Evolutionary conservation across 768 basidiomycete species (phyloP).

Genomic region (Tricholoma hemisulphureum): DNA sequence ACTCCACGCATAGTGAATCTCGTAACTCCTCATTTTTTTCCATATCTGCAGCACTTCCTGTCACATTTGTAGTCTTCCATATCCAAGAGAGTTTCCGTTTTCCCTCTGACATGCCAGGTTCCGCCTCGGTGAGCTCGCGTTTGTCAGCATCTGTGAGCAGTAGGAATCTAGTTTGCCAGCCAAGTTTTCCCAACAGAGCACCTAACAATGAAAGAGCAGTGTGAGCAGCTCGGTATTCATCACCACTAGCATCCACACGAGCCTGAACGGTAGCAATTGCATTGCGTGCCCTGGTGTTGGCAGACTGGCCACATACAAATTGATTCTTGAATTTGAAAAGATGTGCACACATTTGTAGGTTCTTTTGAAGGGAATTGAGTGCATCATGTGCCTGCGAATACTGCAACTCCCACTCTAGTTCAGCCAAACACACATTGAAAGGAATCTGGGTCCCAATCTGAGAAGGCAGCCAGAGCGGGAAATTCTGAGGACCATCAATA

Average conservation of each 20-base stretch:
- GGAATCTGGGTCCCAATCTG: neutral
- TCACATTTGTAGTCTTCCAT: slow-evolving; percentile 7
- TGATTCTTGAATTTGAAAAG: slow-evolving; percentile 12
- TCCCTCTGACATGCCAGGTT: slow-evolving; percentile 8
- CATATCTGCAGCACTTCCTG: neutral
- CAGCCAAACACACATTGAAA: neutral
- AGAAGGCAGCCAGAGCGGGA: no score
- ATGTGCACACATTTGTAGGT: slow-evolving; percentile 7
- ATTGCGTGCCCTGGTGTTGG: slow-evolving; percentile 5
- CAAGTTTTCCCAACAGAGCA: neutral
- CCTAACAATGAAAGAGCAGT: slow-evolving; percentile 2
- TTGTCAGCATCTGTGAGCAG: slow-evolving; percentile 12
- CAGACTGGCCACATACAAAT: slow-evolving; percentile 6
- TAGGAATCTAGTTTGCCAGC: slow-evolving; percentile 4
- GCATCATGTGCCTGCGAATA: slow-evolving; percentile 12
- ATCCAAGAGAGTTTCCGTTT: slow-evolving; percentile 14
- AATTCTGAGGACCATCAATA: no score
- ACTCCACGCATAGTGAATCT: slow-evolving; percentile 17
- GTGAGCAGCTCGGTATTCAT: slow-evolving; percentile 10
- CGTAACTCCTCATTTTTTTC: neutral
- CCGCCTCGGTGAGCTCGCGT: slow-evolving; percentile 7
- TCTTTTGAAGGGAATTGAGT: slow-evolving; percentile 5
- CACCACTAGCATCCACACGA: no score
- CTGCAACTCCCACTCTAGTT: slow-evolving; percentile 11
- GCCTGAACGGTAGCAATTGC: slow-evolving; percentile 5